Evolutionary conservation across 768 basidiomycete genomes (phyloP).

Genomic region (Rhizopogon sp.): DNA sequence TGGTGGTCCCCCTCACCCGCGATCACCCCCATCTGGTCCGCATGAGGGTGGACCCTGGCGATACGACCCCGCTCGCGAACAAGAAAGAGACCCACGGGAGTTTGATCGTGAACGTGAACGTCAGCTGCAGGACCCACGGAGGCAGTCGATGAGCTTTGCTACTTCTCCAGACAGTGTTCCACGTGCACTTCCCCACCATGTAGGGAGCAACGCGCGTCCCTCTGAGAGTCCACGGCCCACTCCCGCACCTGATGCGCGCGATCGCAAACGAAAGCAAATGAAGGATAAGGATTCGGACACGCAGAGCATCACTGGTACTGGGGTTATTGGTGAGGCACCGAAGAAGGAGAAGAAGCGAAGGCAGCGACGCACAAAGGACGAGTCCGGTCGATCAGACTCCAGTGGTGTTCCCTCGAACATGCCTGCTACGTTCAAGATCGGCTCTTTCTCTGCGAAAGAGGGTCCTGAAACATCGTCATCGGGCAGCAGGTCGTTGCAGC

Average conservation of each 20-base stretch:
- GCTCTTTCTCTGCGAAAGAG: constrained; percentile 33
- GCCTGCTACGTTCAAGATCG: constrained; percentile 28
- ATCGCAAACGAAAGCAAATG: constrained; percentile 35
- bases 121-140: constrained; percentile 30
- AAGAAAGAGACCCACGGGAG: constrained; percentile 47
- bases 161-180: constrained; percentile 41
- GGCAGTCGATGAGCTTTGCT: constrained; percentile 34
- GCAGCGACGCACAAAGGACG: constrained; percentile 39
- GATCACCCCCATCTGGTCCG: constrained; percentile 31
- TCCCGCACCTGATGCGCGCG: constrained; percentile 40
- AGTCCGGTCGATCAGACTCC: constrained; percentile 24
- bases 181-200: constrained; percentile 23
- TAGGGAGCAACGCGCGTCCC: constrained; percentile 32
- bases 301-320: constrained; percentile 24
- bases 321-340: constrained; percentile 31
- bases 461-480: constrained; percentile 65
- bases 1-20: constrained; percentile 22
- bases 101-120: constrained; percentile 25
- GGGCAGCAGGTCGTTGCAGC: constrained; percentile 59
- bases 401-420: constrained; percentile 23
- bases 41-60: constrained; percentile 45
- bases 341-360: constrained; percentile 60
- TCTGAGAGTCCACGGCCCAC: constrained; percentile 59
- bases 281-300: constrained; percentile 46
- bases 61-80: constrained; percentile 59